phyloP scores from a whole-genome alignment of 352 stramenopile genomes.

The Phytophthora sansomeana region DNA sequence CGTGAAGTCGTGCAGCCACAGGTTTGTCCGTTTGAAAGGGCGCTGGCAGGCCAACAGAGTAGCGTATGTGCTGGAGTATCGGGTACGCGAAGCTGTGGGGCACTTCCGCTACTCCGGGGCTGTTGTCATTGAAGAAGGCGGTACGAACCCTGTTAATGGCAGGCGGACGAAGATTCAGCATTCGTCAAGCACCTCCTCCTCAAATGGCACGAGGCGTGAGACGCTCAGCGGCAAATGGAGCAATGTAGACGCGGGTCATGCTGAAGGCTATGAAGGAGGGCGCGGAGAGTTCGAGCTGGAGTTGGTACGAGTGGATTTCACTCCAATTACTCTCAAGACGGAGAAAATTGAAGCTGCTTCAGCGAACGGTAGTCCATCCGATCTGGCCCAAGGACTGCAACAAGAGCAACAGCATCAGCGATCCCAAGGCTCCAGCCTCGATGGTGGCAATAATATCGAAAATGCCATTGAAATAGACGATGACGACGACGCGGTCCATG shows the following conservation, averaged over 20 bases:
- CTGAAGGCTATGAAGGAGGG: constrained; percentile 57
- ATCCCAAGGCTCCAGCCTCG: neutral
- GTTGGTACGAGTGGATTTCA: constrained; percentile 47
- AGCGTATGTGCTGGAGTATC: constrained; percentile 68
- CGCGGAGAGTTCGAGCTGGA: constrained; percentile 66
- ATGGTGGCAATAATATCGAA: neutral
- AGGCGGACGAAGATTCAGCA: constrained; percentile 16
- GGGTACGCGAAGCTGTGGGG: constrained; percentile 68
- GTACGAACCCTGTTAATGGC: constrained; percentile 2
- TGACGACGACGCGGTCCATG: constrained; percentile 42
- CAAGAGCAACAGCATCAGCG: constrained; percentile 11
- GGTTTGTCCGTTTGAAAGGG: constrained; percentile 53
- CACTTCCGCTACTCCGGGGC: constrained; percentile 69
- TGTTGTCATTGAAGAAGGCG: constrained; percentile 37
- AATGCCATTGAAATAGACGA: constrained; percentile 25
- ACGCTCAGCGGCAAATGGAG: constrained; percentile 61
- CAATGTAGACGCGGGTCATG: constrained; percentile 66
- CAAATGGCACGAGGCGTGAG: constrained; percentile 30
- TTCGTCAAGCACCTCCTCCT: neutral
- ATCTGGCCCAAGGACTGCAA: neutral
- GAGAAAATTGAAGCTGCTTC: constrained; percentile 23
- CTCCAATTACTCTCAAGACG: constrained; percentile 16
- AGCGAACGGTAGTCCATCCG: constrained; percentile 5
- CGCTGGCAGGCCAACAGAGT: constrained; percentile 66
- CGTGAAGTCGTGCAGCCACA: constrained; percentile 71